Evolutionary conservation across 2,329 filamentous ascomycete species (phyloP), one percentile per base, ranked within the genome.

Genomic region (Fusarium brachygibbosum): DNA sequence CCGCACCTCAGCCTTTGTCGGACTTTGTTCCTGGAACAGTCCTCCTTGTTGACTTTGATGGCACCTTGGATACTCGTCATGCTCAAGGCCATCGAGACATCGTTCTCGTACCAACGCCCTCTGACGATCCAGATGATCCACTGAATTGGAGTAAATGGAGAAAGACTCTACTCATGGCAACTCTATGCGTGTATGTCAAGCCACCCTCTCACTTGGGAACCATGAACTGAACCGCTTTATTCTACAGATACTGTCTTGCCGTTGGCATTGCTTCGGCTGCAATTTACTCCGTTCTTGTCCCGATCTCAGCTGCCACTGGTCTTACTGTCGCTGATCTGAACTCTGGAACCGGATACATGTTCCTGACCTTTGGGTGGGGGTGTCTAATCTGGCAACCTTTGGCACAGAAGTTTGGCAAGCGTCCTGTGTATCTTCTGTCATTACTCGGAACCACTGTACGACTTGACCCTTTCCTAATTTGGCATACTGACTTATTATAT

Each of bases 11-110:
- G 29, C 11, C 29, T 29, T 5, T 29, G 5, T 29, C 37, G 2
- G 37, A 40, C 9, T 5, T 40, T n/a, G 40, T 42, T n/a, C 70
- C 70, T 29, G 70, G 70, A 4, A 72, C 70, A 1, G 67, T 72
- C 21, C 70, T 70, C n/a, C 63, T 72, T 2, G 69, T 72, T 28
- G 70, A 72, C 49, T 25, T 57, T 17, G 44, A 72, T 25, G 69
- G 66, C 7, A 57, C 41, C 12, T 53, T 72, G 29, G 57, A 70
- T 32, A 69, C 70, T 21, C 58, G 63, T n/a, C 70, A 72, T 52
- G 69, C 66, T 6, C 49, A 65, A n/a, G 48, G 60, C 14, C 44
- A 52, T 10, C 45, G 34, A 17, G 70, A 75, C 14, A 56, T 58
- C 19, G 56, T 56, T 19, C 56, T 58, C 14, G 50, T 56, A 6